These are phyloP conservation scores for Ganoderma lingzhi DNA, from an alignment of 1,284 basidiomycete species.

Conservation along the genomic window DNA sequence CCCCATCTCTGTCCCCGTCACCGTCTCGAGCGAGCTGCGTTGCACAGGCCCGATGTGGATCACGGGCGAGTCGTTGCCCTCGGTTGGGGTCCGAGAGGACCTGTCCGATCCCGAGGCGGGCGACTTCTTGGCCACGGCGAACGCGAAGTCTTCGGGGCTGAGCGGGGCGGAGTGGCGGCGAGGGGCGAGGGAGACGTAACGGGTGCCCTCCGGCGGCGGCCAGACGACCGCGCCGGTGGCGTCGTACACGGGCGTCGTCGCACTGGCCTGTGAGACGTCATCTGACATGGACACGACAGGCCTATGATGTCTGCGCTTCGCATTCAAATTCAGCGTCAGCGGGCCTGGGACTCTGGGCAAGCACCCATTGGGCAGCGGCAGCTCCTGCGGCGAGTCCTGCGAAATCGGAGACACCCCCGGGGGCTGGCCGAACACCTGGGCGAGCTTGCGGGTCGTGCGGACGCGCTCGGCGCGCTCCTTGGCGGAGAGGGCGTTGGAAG, in stretches of 20 bases:
- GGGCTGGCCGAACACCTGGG: slow-evolving; percentile 77
- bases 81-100: slow-evolving; percentile 9
- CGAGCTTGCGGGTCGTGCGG: slow-evolving; percentile 77
- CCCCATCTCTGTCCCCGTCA: not conserved
- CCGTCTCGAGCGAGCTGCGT: slow-evolving; percentile 22
- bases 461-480: slow-evolving; percentile 77
- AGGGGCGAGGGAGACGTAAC: slow-evolving; percentile 40
- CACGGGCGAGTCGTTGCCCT: slow-evolving; percentile 21
- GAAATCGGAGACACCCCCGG: slow-evolving; percentile 48
- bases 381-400: slow-evolving; percentile 25
- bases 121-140: slow-evolving; percentile 30
- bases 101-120: not conserved
- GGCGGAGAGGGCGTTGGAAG: slow-evolving; percentile 71
- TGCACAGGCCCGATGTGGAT: slow-evolving; percentile 39
- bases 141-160: slow-evolving; percentile 46
- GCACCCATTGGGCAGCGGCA: slow-evolving; percentile 27
- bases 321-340: slow-evolving; percentile 28
- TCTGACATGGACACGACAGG: slow-evolving; percentile 53
- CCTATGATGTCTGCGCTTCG: slow-evolving; percentile 43
- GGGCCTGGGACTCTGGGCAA: slow-evolving; percentile 24
- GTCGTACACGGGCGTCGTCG: slow-evolving; percentile 26
- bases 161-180: slow-evolving; percentile 63
- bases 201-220: slow-evolving; percentile 46
- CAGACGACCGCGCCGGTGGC: slow-evolving; percentile 31
- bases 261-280: slow-evolving; percentile 21